Conservation (phyloP, 129 eudicot species). For the Lactuca sativa region DNA sequence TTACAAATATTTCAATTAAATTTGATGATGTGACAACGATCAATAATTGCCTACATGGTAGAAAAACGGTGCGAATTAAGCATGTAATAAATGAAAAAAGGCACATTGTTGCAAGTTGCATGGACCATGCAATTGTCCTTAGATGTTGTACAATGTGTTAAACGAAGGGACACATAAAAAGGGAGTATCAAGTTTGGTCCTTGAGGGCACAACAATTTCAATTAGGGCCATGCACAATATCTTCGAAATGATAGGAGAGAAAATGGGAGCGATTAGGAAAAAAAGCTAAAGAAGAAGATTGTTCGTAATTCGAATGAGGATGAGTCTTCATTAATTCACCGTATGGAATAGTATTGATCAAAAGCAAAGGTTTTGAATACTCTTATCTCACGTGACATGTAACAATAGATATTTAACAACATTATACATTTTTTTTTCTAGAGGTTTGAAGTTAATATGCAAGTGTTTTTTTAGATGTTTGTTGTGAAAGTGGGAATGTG, state of each 20-base stretch:
- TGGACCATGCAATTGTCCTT: slow-evolving; percentile 1
- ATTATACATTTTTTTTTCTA: too few species aligned
- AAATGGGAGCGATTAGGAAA: not conserved
- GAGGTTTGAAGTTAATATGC: not conserved
- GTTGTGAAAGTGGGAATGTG: not conserved
- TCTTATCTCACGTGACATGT: not conserved
- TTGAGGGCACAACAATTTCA: not conserved
- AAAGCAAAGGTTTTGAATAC: not conserved
- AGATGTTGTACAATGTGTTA: slow-evolving; percentile 1
- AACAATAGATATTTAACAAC: not conserved
- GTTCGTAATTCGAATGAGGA: not conserved
- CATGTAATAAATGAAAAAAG: slow-evolving; percentile 15
- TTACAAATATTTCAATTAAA: not conserved
- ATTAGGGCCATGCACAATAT: not conserved
- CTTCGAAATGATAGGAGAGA: not conserved
- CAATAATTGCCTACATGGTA: slow-evolving; percentile 6
- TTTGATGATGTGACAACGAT: slow-evolving; percentile 14
- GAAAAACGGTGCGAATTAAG: slow-evolving; percentile 7
- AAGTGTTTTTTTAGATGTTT: not conserved
- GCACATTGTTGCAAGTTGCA: not conserved
- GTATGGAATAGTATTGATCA: too few species aligned
- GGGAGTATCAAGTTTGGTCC: not conserved
- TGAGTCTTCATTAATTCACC: not conserved
- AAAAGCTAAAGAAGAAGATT: not conserved
- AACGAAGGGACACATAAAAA: not conserved